A percentile compares a stretch with the other conserved stretches of the same genome.
These are phyloP conservation scores for Meyerozyma smithsonii DNA, from an alignment of 1,139 yeast species.

Conservation along the genomic window DNA sequence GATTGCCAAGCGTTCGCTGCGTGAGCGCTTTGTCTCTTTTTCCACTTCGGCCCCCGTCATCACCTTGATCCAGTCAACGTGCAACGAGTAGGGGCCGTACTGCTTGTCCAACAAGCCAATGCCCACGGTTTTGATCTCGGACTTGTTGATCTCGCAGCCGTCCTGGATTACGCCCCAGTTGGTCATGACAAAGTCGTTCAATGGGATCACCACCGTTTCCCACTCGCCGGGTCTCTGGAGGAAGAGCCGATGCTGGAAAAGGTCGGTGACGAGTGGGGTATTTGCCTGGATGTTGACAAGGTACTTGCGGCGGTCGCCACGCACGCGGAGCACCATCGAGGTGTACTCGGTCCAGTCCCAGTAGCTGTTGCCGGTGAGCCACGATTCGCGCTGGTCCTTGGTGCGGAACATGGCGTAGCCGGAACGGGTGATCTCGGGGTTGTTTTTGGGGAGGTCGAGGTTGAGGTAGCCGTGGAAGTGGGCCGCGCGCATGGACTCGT, in stretches of 20 bases:
- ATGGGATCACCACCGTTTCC: conserved; percentile 79
- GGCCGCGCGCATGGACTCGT: conserved; percentile 35
- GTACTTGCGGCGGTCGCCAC: conserved; percentile 72
- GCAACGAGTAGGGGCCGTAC: conserved; percentile 70
- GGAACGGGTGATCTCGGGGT: conserved; percentile 63
- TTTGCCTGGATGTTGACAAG: conserved; percentile 79
- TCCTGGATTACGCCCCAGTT: conserved; percentile 80
- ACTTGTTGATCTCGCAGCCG: conserved; percentile 54
- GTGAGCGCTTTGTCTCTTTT: conserved; percentile 30
- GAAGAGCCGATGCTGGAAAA: conserved; percentile 78
- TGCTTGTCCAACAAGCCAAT: conserved; percentile 75
- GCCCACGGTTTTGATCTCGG: conserved; percentile 69
- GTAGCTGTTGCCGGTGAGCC: conserved; percentile 41
- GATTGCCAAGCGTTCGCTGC: conserved; percentile 23
- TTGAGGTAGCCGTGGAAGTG: conserved; percentile 70
- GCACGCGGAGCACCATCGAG: conserved; percentile 63
- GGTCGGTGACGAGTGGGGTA: conserved; percentile 71
- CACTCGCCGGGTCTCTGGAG: conserved; percentile 71
- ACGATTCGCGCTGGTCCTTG: conserved; percentile 51
- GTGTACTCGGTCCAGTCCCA: conserved; percentile 64
- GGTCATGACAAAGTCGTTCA: conserved; percentile 76
- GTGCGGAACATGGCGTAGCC: conserved; percentile 91
- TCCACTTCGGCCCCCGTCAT: conserved; percentile 53
- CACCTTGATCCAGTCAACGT: conserved; percentile 71
- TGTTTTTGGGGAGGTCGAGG: conserved; percentile 67